These are phyloP conservation scores for Fusarium lyarnte DNA, from an alignment of 2,329 filamentous ascomycete genomes.

Conservation along the genomic window DNA sequence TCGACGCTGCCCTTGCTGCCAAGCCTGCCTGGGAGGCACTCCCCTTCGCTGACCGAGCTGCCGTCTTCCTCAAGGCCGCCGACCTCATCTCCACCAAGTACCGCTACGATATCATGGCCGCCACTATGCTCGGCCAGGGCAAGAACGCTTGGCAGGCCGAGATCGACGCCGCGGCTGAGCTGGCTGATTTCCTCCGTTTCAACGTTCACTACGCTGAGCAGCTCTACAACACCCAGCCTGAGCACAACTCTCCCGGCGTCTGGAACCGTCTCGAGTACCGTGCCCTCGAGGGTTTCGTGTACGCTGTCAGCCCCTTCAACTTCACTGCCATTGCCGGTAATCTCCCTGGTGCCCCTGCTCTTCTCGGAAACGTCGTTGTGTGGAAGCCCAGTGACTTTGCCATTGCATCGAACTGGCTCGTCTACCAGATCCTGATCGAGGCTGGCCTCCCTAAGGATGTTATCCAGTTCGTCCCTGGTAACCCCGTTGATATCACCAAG, in stretches of 20 bases:
- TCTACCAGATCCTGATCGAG: conserved; percentile 91
- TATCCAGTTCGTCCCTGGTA: conserved; percentile 92
- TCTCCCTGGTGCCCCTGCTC: conserved; percentile 80
- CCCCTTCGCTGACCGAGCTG: conserved; percentile 89
- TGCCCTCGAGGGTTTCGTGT: conserved; percentile 93
- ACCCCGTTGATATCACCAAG: conserved; percentile 85
- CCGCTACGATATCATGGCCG: conserved; percentile 94
- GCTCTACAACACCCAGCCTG: conserved; percentile 86
- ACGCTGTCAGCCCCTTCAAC: conserved; percentile 94
- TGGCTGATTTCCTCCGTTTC: conserved; percentile 93
- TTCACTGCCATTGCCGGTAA: conserved; percentile 96
- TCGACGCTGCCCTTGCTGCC: conserved; percentile 84
- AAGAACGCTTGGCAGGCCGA: conserved; percentile 99
- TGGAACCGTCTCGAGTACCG: conserved; percentile 95
- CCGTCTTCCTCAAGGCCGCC: conserved; percentile 94
- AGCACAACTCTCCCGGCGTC: conserved; percentile 81
- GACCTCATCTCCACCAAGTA: conserved; percentile 93
- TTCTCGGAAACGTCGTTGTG: conserved; percentile 93
- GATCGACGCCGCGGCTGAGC: conserved; percentile 93
- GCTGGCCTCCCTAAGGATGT: conserved; percentile 89
- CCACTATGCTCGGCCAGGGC: conserved; percentile 94
- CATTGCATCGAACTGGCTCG: conserved; percentile 88
- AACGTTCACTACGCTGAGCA: conserved; percentile 95
- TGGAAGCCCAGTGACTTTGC: conserved; percentile 96
- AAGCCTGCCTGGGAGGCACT: conserved; percentile 87